phyloP scores from a whole-genome alignment of 1,284 basidiomycete genomes.

The Cronartium quercuum region DNA sequence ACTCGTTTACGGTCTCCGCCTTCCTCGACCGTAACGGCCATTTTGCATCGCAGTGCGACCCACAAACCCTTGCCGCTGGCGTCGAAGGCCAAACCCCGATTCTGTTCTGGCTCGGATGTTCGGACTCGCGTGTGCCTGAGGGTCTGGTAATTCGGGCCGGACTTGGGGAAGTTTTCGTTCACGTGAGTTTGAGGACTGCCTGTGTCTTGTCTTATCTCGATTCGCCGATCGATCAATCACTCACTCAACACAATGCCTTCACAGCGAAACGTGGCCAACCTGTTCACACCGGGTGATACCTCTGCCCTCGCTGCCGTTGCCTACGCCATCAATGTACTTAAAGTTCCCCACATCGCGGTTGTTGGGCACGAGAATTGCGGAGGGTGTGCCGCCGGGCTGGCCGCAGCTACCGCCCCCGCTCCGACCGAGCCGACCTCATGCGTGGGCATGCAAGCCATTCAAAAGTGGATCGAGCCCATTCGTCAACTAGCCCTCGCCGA shows the following conservation, averaged over 20 bases:
- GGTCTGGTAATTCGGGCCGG: conserved; percentile 13
- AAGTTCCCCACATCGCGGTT: conserved; percentile 28
- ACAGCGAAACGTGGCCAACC: conserved; percentile 25
- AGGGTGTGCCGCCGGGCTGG: conserved; percentile 29
- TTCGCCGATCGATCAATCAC: neutral
- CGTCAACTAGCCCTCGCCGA: conserved; percentile 39
- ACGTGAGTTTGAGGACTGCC: conserved; percentile 6
- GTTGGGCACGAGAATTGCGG: conserved; percentile 32
- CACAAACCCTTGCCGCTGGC: conserved; percentile 59
- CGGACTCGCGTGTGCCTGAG: conserved; percentile 64
- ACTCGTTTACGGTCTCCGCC: neutral
- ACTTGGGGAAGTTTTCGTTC: conserved; percentile 29
- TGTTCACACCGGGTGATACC: conserved; percentile 29
- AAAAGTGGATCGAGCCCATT: conserved; percentile 41
- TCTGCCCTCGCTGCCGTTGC: conserved; percentile 28
- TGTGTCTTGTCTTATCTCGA: neutral
- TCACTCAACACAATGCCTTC: neutral
- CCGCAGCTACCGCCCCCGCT: neutral
- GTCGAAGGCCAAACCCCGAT: conserved; percentile 67
- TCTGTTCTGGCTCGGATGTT: conserved; percentile 68
- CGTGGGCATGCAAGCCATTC: conserved; percentile 33
- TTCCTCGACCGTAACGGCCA: conserved; percentile 29
- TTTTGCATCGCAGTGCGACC: conserved; percentile 50
- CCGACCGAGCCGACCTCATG: neutral
- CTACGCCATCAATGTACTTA: conserved; percentile 22